These are phyloP conservation scores for Emmonsia crescens DNA, from an alignment of 2,329 filamentous ascomycete species.

Conservation along the genomic window DNA sequence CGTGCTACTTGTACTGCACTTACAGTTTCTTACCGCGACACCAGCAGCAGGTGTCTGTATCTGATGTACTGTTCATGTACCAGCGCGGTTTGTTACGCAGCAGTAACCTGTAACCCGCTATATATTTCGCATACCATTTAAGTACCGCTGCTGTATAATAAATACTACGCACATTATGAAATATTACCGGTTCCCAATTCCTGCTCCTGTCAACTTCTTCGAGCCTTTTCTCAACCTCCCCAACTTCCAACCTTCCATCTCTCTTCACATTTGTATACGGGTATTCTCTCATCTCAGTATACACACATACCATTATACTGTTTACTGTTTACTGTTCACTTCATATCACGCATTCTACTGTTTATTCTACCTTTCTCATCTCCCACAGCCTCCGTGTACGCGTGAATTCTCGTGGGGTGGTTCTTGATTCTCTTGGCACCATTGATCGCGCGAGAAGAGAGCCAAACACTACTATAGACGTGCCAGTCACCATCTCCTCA, in stretches of 20 bases:
- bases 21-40: not conserved
- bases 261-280: not conserved
- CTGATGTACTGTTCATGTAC: not conserved
- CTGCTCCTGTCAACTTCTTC: not conserved
- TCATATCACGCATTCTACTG: slow-evolving; percentile 1
- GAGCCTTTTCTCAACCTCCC: not conserved
- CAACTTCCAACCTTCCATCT: not conserved
- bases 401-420: slow-evolving; percentile 25
- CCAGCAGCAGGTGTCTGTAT: not conserved
- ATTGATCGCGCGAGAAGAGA: slow-evolving; percentile 31
- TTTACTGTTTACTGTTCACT: not conserved
- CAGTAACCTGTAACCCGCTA: not conserved
- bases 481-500: slow-evolving; percentile 22
- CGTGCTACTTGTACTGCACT: not conserved
- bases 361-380: not conserved
- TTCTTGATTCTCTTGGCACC: slow-evolving; percentile 18
- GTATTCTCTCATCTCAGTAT: not conserved
- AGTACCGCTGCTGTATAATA: not conserved
- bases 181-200: not conserved
- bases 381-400: not conserved
- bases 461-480: slow-evolving; percentile 30
- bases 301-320: not conserved
- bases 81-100: not conserved
- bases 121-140: not conserved
- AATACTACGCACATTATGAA: not conserved